Evolutionary conservation across 2,329 filamentous ascomycete species (phyloP), one percentile per base, ranked within the genome.

Genomic region (Ophiocordyceps camponoti-leonardi): DNA sequence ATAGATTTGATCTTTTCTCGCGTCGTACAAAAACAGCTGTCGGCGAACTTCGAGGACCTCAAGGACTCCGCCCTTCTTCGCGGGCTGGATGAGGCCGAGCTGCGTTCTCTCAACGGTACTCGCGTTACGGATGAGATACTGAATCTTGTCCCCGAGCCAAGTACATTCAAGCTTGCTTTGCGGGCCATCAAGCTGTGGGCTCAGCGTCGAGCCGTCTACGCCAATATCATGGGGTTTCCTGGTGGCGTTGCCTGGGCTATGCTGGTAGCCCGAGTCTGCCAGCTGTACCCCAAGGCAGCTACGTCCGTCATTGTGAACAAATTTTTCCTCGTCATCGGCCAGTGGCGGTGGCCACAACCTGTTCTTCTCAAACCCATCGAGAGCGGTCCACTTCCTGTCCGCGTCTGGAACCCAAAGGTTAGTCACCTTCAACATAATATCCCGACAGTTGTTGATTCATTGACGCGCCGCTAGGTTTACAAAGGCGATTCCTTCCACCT

Each of bases 221-320:
- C 86, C 51, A 95, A 95, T 56, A 88, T 96, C 51, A 87, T 94
- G 63, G 92, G 92, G 23, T 98, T 92, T 53, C 92, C 92, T 2
- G 92, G 92, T 54, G 92, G 92, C 64, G 88, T 98, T 39, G 92
- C 92, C 6, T 98, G 90, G 86, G 92, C 90, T 13, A 95, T 98
- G 83, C 75, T 98, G 57, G 88, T 96, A 26, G 92, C 92, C 44
- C 77, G 92, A 51, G 85, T 96, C 40, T 96, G 92, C 62, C 92
- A 98, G 62, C 74, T 98, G 16, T 98, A 96, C 56, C 92, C 92
- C 14, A 87, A 86, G 58, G 92, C 92, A 7, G 85, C 86, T 10
- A 84, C 85, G 18, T 86, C 88, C 1, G 83, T 87, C 22, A 81
- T 98, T 46, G 81, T 98, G 39, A 77, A 81, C 58, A 95, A 94